These are phyloP conservation scores for Trametes punicea DNA, from an alignment of 768 basidiomycete genomes.

Conservation along the genomic window DNA sequence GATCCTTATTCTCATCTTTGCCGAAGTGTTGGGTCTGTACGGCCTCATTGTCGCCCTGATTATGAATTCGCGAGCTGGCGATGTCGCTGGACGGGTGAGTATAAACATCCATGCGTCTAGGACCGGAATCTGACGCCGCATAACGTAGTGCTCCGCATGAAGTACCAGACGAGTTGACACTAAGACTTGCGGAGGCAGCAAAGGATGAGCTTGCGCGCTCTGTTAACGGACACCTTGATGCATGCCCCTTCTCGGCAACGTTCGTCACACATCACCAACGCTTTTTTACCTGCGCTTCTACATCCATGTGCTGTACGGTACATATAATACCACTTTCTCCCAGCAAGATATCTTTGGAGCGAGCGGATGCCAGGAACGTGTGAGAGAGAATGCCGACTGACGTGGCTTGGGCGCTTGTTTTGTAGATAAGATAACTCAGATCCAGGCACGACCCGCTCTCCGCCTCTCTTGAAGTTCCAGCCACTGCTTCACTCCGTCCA, in stretches of 20 bases:
- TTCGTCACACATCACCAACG: conserved; percentile 4
- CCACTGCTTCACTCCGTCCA: conserved; percentile 3
- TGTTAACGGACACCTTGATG: conserved; percentile 7
- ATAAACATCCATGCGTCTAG: neutral
- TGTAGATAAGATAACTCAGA: conserved; percentile 3
- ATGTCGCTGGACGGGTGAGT: conserved; percentile 22
- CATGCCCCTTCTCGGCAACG: conserved; percentile 6
- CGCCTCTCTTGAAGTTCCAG: neutral
- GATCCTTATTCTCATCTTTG: conserved; percentile 98
- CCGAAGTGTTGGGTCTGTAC: conserved; percentile 91
- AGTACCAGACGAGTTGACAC: neutral
- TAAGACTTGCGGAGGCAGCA: neutral
- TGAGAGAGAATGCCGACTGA: conserved; percentile 2
- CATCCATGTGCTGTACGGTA: conserved; percentile 24
- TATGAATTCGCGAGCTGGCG: conserved; percentile 49
- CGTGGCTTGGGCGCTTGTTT: conserved; percentile 1
- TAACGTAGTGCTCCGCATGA: conserved; percentile 20
- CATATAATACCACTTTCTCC: conserved; percentile 24
- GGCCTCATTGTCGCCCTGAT: conserved; percentile 94
- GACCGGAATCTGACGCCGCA: neutral
- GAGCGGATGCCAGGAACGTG: neutral
- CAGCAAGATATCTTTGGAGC: conserved; percentile 13
- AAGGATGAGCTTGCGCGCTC: conserved; percentile 1
- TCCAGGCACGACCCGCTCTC: neutral
- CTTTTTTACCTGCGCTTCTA: conserved; percentile 11